Evolutionary conservation across 2,329 filamentous ascomycete species (phyloP), one percentile per base, ranked within the genome.

Genomic region (Zymoseptoria pseudotritici): DNA sequence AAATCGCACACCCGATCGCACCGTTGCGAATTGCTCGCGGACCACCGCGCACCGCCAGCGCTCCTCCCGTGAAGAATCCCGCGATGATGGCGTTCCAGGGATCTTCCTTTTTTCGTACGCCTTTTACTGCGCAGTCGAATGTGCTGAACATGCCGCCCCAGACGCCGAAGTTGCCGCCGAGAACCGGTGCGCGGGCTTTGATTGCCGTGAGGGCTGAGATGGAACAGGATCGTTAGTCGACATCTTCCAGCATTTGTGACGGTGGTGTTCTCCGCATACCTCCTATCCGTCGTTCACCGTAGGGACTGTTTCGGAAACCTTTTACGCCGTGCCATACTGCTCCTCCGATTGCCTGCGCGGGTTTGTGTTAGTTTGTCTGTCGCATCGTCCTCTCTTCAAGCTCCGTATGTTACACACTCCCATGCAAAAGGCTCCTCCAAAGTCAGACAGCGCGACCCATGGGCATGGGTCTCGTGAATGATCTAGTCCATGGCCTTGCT

Each of bases 11-110:
- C 68, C 93, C 94, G 71, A 99, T 97, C 64, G 94, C 94, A 62
- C 91, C 92, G 77, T 97, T 97, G 70, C 94, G 84, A 65, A 94
- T 91, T 21, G 93, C 91, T 80, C 90, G 92, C 76, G 88, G 88
- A 61, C 94, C 94, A 70, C 94, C 94, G 78, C 94, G 86, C 64
- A 97, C 87, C 56, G 94, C 94, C 36, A 99, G 83, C 29, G 93
- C 86, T 68, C 94, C 94, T 71, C 91, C 92, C 4, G 94, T 97
- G 77, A 97, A 93, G 82, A 97, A 97, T 57, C 94, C 94, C 50
- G 93, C 94, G 69, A 93, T 95, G 75, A 99, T 97, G 71, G 92
- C 91, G 79, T 97, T 97, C 80, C 91, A 97, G 13, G 94, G 91
- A 75, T 97, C 94, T 77, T 99, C 94, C 86, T 97, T 97, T 82